These are phyloP conservation scores for Phaseolus coccineus DNA, from an alignment of 331 rosid species.

Conservation along the genomic window DNA sequence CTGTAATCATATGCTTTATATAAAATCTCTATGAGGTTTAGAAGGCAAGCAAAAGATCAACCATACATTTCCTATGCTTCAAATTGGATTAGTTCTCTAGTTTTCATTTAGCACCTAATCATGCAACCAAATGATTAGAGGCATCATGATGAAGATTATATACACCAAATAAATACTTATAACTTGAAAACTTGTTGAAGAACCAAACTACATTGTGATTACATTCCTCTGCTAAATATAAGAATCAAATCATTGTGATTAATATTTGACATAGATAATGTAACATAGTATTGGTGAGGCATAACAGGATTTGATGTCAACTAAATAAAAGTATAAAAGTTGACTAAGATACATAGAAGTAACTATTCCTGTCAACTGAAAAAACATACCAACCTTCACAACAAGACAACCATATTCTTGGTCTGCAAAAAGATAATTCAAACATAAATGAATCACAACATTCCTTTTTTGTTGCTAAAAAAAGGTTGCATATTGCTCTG, in stretches of 20 bases:
- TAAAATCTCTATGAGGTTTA: constrained; percentile 45
- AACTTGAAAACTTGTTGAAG: not conserved
- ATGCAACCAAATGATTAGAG: constrained; percentile 12
- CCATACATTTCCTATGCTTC: not conserved
- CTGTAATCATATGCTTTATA: constrained; percentile 29
- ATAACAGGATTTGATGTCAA: too few species aligned
- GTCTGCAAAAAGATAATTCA: not conserved
- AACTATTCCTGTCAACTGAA: not conserved
- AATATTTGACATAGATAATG: not conserved
- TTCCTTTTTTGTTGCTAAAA: not conserved
- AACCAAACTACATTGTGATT: not conserved
- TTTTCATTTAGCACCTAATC: not conserved
- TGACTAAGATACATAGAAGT: not conserved
- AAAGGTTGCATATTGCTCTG: not conserved
- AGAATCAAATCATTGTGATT: not conserved
- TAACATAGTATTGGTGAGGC: not conserved
- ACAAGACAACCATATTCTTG: not conserved
- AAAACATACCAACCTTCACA: not conserved
- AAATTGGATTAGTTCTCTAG: not conserved
- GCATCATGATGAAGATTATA: not conserved
- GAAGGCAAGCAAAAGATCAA: constrained; percentile 60
- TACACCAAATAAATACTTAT: not conserved
- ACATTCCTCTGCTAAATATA: not conserved
- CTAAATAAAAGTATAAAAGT: not conserved
- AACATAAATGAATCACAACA: not conserved